These are phyloP conservation scores for Paramecium primaurelia DNA, from an alignment of 73 alveolate genomes.

Conservation along the genomic window DNA sequence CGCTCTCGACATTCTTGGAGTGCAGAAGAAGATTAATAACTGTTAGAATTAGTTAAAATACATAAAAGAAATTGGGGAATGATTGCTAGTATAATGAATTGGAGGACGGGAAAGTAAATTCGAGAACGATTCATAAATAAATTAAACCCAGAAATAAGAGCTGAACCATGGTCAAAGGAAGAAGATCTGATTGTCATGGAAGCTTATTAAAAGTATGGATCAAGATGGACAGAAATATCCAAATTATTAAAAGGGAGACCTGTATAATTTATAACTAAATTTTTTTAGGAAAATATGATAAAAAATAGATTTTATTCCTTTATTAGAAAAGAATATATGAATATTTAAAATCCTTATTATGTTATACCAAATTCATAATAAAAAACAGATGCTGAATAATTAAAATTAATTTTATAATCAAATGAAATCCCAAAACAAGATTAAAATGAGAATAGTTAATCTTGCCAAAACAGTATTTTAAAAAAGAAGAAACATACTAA, in stretches of 20 bases:
- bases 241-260: slow-evolving; percentile 51
- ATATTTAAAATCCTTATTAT: slow-evolving; percentile 12
- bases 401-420: background rate
- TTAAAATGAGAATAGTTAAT: background rate
- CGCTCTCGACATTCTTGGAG: slow-evolving; percentile 42
- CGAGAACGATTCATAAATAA: slow-evolving; percentile 39
- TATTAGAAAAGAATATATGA: background rate
- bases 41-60: background rate
- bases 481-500: background rate
- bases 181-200: slow-evolving; percentile 67
- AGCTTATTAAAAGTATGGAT: slow-evolving; percentile 61
- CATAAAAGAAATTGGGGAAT: slow-evolving; percentile 36
- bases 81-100: background rate
- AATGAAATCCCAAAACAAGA: background rate
- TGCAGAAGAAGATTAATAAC: background rate
- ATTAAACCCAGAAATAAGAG: slow-evolving; percentile 23
- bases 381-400: background rate
- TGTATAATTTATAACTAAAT: background rate
- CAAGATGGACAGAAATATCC: slow-evolving; percentile 70
- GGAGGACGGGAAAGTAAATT: slow-evolving; percentile 49
- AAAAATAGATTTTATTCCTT: slow-evolving; percentile 60
- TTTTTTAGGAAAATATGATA: slow-evolving; percentile 39
- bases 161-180: slow-evolving; percentile 51
- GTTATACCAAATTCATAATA: background rate
- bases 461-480: background rate